Evolutionary conservation across 164 flowering plant genomes (phyloP).

Genomic region (Paratinospora sagittata): DNA sequence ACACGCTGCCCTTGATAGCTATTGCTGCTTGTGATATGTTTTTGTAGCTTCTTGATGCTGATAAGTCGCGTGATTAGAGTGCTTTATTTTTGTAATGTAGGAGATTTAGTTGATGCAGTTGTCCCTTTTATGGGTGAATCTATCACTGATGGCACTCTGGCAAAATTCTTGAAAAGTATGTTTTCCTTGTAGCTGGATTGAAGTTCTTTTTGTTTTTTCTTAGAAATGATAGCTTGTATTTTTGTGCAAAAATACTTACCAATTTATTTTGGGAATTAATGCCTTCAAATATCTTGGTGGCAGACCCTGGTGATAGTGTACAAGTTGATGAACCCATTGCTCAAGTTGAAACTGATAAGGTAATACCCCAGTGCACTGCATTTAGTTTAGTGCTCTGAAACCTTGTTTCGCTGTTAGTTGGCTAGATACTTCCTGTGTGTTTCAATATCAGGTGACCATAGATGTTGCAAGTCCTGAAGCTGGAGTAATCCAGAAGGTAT

Average conservation of each 20-base stretch:
- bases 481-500: constrained; percentile 78
- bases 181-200: not conserved
- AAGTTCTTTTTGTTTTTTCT: too few species aligned
- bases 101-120: constrained; percentile 85
- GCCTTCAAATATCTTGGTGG: constrained; percentile 9
- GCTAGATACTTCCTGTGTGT: not conserved
- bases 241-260: not conserved
- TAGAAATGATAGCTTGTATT: not conserved
- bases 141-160: constrained; percentile 86
- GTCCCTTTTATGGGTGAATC: constrained; percentile 98
- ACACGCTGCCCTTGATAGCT: constrained; percentile 7
- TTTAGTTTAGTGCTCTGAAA: not conserved
- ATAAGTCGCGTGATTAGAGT: not conserved
- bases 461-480: constrained; percentile 92
- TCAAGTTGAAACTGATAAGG: constrained; percentile 97
- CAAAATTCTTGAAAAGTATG: constrained; percentile 82
- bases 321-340: constrained; percentile 87
- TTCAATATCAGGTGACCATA: constrained; percentile 69
- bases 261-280: constrained; percentile 4
- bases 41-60: not conserved
- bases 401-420: not conserved
- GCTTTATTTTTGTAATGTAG: constrained; percentile 27
- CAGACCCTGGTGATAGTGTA: constrained; percentile 89
- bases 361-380: constrained; percentile 10
- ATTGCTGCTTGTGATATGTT: constrained; percentile 6